Base-by-base conservation (phyloP, 306 rosid species). In the Abrus precatorius region DNA sequence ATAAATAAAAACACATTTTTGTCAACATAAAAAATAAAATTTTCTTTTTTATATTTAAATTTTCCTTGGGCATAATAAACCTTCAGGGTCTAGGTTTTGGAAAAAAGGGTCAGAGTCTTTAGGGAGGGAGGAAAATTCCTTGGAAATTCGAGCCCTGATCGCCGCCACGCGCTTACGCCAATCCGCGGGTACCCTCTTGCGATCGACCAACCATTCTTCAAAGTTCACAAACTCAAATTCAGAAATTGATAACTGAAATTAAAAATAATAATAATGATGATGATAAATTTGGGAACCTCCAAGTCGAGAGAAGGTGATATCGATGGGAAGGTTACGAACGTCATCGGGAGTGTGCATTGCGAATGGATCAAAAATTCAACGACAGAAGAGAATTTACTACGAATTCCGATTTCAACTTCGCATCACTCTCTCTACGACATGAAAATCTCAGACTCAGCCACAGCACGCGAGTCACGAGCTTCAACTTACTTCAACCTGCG, bases 171-270 rank as follows among this genome's bases (percentile, higher is more conserved):
- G 86, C 72, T 95, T 95, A 47, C 97, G 88, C 97, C 97, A 95
- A 85, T 95, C 99, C 7, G 89, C 83, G 0, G 97, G 95, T 34
- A 92, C 84, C 69, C 95, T 87, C 87, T 91, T 95, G 79, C 98
- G 97, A 90, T 95, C 98, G 70, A 89, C 90, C 86, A 95, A 80
- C 97, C 98, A 95, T 79, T 92, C 98, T 95, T 81, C 69, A 85
- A 86, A 5, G 77, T 69, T 41, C 9, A 68, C 30, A 79, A 72
- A 56, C 62, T 48, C 48, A 12, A 69, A 84, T 74, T 45, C 20
- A 54, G 54, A 77, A 81, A 67, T 43, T 29, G 56, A 76, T 1
- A 47, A 30, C 28, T 20, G 44, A 9, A 59, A 71, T 3, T 12
- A 36, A 13, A 53, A 41, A 52, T 2, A 8, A 55, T 1, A 38